These are phyloP conservation scores for Candida quercuum DNA, from an alignment of 805 yeast species.

Conservation along the genomic window DNA sequence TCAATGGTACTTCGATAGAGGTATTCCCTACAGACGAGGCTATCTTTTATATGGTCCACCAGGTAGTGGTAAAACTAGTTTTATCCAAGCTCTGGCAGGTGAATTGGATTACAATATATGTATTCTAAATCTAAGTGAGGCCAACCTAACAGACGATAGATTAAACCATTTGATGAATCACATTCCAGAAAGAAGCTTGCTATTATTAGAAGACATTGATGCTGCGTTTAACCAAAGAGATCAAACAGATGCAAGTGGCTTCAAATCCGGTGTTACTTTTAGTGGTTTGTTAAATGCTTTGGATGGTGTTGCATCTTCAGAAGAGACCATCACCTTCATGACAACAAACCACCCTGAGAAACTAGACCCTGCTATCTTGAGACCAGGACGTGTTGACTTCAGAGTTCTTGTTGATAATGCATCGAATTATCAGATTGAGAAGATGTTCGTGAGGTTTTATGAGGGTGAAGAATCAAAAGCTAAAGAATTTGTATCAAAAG, in stretches of 20 bases:
- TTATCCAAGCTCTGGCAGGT: slow-evolving; percentile 95
- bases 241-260: slow-evolving; percentile 74
- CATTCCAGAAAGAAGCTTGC: slow-evolving; percentile 82
- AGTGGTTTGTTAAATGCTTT: slow-evolving; percentile 90
- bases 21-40: slow-evolving; percentile 97
- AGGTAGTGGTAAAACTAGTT: slow-evolving; percentile 94
- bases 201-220: slow-evolving; percentile 88
- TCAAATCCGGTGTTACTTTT: slow-evolving; percentile 84
- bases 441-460: slow-evolving; percentile 88
- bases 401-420: slow-evolving; percentile 84
- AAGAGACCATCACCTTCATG: slow-evolving; percentile 95
- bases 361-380: slow-evolving; percentile 84
- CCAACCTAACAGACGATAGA: slow-evolving; percentile 89
- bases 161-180: slow-evolving; percentile 94
- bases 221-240: slow-evolving; percentile 88
- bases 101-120: slow-evolving; percentile 94
- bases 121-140: slow-evolving; percentile 84
- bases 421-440: slow-evolving; percentile 67
- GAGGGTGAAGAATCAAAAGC: slow-evolving; percentile 55
- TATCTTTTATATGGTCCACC: slow-evolving; percentile 95
- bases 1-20: slow-evolving; percentile 90
- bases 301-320: slow-evolving; percentile 97
- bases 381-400: slow-evolving; percentile 93
- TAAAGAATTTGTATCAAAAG: slow-evolving; percentile 33
- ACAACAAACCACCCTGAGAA: slow-evolving; percentile 96